Percentiles rank a stretch among this genome's conserved stretches.
phyloP scores from a whole-genome alignment of 2,329 filamentous ascomycete genomes.

The Fusarium nematophilum region DNA sequence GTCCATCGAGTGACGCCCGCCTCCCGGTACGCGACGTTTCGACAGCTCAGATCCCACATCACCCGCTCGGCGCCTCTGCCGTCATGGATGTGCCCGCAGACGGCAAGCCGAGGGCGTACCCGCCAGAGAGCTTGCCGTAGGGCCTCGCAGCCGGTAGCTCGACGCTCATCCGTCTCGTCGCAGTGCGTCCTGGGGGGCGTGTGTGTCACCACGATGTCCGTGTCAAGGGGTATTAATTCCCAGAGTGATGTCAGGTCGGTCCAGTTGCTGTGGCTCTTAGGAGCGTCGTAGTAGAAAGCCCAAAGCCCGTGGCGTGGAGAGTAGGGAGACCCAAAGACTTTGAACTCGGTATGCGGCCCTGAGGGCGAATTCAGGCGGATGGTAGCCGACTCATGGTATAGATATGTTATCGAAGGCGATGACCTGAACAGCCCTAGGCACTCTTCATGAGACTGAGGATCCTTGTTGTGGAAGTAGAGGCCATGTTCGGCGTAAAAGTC shows the following conservation, averaged over 20 bases:
- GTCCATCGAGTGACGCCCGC: constrained; percentile 61
- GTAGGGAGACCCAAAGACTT: constrained; percentile 77
- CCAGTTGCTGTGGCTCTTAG: constrained; percentile 29
- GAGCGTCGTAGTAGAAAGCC: constrained; percentile 73
- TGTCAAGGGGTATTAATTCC: constrained; percentile 68
- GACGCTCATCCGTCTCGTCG: constrained; percentile 59
- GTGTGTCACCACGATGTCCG: constrained; percentile 77
- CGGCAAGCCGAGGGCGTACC: constrained; percentile 70
- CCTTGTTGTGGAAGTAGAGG: constrained; percentile 66
- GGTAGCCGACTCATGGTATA: constrained; percentile 66
- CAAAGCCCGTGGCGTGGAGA: constrained; percentile 68
- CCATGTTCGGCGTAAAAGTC: constrained; percentile 68
- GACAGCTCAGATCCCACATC: constrained; percentile 63
- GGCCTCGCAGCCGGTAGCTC: constrained; percentile 68
- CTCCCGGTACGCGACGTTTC: constrained; percentile 58
- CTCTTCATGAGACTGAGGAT: constrained; percentile 61
- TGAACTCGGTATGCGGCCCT: constrained; percentile 70
- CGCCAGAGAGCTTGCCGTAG: constrained; percentile 68
- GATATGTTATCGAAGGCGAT: constrained; percentile 70
- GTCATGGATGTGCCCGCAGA: constrained; percentile 80
- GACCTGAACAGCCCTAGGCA: constrained; percentile 66
- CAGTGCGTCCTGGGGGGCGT: constrained; percentile 72
- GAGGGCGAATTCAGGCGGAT: constrained; percentile 64
- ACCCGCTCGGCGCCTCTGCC: constrained; percentile 73
- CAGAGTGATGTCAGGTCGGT: constrained; percentile 60